Evolutionary conservation across 192 early-diverging fungal genomes (phyloP).

Genomic region (Chytriomyces confervae): DNA sequence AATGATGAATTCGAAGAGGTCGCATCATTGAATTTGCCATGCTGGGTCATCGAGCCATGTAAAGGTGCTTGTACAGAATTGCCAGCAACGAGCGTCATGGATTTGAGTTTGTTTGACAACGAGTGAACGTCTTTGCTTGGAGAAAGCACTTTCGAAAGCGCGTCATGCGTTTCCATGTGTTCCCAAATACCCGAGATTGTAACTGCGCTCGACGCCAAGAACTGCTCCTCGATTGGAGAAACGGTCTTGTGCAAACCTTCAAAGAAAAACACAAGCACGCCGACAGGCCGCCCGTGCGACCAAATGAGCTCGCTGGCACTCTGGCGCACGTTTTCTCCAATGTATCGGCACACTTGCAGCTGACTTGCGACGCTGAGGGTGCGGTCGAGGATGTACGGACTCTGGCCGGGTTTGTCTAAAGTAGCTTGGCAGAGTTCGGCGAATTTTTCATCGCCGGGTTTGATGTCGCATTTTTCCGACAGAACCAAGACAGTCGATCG

Average conservation of each 20-base stretch:
- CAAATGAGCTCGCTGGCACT: constrained; percentile 30
- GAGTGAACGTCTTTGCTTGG: neutral
- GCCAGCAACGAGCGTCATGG: neutral
- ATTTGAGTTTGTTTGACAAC: constrained; percentile 8
- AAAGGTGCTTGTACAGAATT: neutral
- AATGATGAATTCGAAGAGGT: neutral
- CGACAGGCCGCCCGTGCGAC: constrained; percentile 33
- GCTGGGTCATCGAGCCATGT: neutral
- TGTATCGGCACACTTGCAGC: constrained; percentile 33
- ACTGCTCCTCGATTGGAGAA: constrained; percentile 25
- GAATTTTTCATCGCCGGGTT: constrained; percentile 32
- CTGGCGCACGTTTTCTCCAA: constrained; percentile 30
- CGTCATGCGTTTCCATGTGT: constrained; percentile 26
- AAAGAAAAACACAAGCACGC: constrained; percentile 26
- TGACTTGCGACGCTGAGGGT: constrained; percentile 18
- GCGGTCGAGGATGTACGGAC: constrained; percentile 22
- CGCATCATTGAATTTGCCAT: neutral
- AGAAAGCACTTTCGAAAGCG: constrained; percentile 20
- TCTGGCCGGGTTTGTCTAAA: constrained; percentile 18
- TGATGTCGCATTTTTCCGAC: constrained; percentile 29
- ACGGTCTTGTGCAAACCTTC: constrained; percentile 23
- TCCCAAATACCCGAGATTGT: constrained; percentile 26
- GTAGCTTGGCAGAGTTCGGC: constrained; percentile 24
- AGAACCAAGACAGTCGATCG: constrained; percentile 31
- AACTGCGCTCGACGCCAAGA: constrained; percentile 8